phyloP scores from a whole-genome alignment of 306 rosid genomes.

The Delonix regia region DNA sequence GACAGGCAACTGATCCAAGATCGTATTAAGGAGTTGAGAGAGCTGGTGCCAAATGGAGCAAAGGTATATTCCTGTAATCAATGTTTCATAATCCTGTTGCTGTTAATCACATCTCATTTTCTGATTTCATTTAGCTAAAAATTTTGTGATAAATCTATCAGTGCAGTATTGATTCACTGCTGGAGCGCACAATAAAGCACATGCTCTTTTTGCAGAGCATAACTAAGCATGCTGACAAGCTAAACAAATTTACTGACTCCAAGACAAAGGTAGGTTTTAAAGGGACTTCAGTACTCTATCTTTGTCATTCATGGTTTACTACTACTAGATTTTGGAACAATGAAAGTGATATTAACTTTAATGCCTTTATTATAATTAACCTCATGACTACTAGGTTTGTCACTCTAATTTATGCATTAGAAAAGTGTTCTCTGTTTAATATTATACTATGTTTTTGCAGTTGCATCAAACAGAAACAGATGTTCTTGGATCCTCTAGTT shows the following conservation, averaged over 20 bases:
- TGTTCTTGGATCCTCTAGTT: conserved; percentile 59
- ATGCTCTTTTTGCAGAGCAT: conserved; percentile 91
- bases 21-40: conserved; percentile 94
- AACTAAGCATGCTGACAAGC: conserved; percentile 92
- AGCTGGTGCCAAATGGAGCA: conserved; percentile 89
- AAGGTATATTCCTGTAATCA: conserved; percentile 57
- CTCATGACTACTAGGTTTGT: neutral
- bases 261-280: conserved; percentile 58
- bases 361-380: neutral
- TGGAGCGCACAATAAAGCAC: conserved; percentile 94
- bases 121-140: conserved; percentile 42
- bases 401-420: neutral
- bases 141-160: conserved; percentile 48
- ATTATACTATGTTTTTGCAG: conserved; percentile 47
- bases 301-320: conserved; percentile 6
- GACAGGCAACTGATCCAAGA: conserved; percentile 99
- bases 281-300: neutral
- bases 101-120: conserved; percentile 9
- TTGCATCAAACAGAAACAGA: conserved; percentile 62
- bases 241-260: conserved; percentile 59
- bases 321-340: neutral
- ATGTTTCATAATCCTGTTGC: neutral
- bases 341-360: neutral
- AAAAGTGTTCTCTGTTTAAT: neutral
- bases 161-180: conserved; percentile 97